Base-by-base conservation (phyloP, 306 rosid species). In the Cucurbita ficifolia region DNA sequence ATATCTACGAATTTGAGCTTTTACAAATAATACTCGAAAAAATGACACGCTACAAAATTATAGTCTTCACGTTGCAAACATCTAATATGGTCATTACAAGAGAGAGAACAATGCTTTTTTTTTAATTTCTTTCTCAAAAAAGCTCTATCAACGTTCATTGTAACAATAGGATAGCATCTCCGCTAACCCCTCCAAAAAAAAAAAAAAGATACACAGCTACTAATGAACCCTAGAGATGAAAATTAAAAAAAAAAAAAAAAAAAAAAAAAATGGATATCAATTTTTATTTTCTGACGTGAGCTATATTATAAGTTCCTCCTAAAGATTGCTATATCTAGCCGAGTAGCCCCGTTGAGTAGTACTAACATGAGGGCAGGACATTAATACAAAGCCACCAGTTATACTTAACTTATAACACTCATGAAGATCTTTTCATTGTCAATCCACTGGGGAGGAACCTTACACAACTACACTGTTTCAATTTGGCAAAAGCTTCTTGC, bases 151-250 rank as follows among this genome's bases (percentile, higher is more conserved):
- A 68, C 80, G 86, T 82, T 75, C 81, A 80, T 80, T 77, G 82
- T 61, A 59, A 63, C 40, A 63, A 50, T 53, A 75, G 78, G 43
- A 52, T 14, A 83, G 83, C 82, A 84, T 82, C 88, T 84, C 83
- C 84, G 79, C 97, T 90, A 86, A 86, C 61, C 82, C 49, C 90
- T 88, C 79, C 97, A 87, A 86, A 86, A 49, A 82, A 29, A 90
- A 87, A 88, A 88, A 91, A 88, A 86, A 86, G 97, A 92, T 91
- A 68, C 93, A 76, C 98, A 89, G 79, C 89, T 84, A 88, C 74
- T 80, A 51, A 81, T 84, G 84, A 82, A 79, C 90, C 86, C 94
- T 85, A 82, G 78, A 83, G 70, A 71, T 84, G 82, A 85, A 88
- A 81, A 79, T 82, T 81, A 82, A 39, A 55, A 45, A 71, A 21